Conservation (phyloP, 306 rosid species). For the Bauhinia variegata region DNA sequence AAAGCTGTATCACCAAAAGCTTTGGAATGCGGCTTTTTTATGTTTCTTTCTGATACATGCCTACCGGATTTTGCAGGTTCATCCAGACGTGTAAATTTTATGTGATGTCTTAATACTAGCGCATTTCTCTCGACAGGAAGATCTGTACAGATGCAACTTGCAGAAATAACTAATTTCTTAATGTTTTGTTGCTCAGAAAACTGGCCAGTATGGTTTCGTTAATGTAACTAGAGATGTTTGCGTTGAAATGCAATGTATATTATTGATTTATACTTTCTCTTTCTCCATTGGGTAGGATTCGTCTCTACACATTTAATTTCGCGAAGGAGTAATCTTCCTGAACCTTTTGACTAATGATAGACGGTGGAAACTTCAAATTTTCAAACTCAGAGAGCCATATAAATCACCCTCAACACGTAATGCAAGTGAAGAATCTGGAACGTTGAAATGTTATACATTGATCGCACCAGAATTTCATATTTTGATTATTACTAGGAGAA, state of each 20-base stretch:
- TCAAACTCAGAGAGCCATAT: too few species aligned
- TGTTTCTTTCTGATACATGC: not conserved
- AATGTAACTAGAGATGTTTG: not conserved
- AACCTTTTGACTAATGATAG: too few species aligned
- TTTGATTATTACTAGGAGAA: too few species aligned
- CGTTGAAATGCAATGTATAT: constrained; percentile 10
- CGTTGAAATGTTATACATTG: too few species aligned
- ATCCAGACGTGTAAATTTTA: not conserved
- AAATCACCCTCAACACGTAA: too few species aligned
- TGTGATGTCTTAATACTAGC: not conserved
- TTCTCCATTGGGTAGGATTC: not conserved
- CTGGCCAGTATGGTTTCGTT: not conserved
- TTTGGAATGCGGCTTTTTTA: not conserved
- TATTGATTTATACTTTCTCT: not conserved
- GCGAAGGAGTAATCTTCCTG: not conserved
- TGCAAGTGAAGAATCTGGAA: too few species aligned
- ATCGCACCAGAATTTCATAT: too few species aligned
- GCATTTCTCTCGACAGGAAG: not conserved
- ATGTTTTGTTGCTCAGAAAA: not conserved
- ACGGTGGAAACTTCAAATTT: too few species aligned
- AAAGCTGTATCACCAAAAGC: not conserved
- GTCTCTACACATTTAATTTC: too few species aligned
- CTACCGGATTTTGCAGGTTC: constrained; percentile 15
- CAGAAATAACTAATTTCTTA: constrained; percentile 1
- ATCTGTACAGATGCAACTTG: constrained; percentile 23